A percentile compares a stretch with the other conserved stretches of the same genome.
Conservation (phyloP, 1,284 basidiomycete species). For the Naganishia cerealis region DNA sequence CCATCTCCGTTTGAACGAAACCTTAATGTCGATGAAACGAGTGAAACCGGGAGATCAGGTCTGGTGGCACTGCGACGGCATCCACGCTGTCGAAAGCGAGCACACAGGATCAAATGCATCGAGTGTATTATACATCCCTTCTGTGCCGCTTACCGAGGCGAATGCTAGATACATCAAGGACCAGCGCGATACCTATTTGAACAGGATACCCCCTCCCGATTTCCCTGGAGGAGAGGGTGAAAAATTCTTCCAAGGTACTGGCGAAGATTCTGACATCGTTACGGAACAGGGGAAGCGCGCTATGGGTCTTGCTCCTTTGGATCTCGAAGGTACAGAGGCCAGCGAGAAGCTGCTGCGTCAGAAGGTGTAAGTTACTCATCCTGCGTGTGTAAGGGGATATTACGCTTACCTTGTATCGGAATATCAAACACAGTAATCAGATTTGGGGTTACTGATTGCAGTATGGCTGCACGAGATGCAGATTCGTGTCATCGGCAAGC, state of each 20-base stretch:
- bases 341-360: constrained; percentile 16
- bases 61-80: constrained; percentile 62
- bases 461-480: neutral
- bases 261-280: constrained; percentile 56
- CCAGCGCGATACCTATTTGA: constrained; percentile 62
- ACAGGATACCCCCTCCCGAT: constrained; percentile 67
- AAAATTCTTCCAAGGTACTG: constrained; percentile 60
- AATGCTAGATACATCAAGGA: constrained; percentile 67
- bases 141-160: constrained; percentile 66
- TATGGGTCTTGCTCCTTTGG: constrained; percentile 47
- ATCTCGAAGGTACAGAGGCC: constrained; percentile 32
- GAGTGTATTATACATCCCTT: constrained; percentile 76
- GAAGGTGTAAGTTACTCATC: neutral
- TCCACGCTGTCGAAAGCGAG: constrained; percentile 69
- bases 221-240: constrained; percentile 75
- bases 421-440: neutral
- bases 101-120: constrained; percentile 67
- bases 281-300: constrained; percentile 59
- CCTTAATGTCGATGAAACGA: constrained; percentile 72
- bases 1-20: constrained; percentile 64
- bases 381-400: constrained; percentile 20
- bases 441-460: constrained; percentile 17
- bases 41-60: constrained; percentile 71
- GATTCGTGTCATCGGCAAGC: neutral
- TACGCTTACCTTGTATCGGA: neutral